phyloP scores from a whole-genome alignment of 2,329 filamentous ascomycete species.

The Aurifilum marmelostoma region DNA sequence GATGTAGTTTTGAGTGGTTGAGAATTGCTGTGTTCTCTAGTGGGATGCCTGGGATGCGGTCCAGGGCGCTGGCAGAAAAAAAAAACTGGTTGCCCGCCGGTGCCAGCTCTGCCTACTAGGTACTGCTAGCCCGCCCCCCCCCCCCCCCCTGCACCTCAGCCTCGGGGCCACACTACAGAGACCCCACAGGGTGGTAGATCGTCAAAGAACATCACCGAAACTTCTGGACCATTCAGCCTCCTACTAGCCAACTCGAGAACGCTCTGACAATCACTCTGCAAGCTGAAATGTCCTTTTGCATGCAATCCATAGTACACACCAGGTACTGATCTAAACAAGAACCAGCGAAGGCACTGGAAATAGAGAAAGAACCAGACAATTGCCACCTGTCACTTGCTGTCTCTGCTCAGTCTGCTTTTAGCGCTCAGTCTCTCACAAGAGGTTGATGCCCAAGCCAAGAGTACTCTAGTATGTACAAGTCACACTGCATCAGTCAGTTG shows the following conservation, averaged over 20 bases:
- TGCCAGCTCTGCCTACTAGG: conserved; percentile 9
- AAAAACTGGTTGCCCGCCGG: conserved; percentile 21
- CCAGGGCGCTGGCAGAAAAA: background rate
- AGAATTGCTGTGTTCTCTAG: conserved; percentile 1
- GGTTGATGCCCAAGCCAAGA: background rate
- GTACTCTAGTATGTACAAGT: background rate
- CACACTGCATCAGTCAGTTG: conserved; percentile 3
- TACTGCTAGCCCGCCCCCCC: conserved; percentile 13
- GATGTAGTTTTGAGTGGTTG: conserved; percentile 1
- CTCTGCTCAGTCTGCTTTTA: background rate
- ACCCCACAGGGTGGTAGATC: conserved; percentile 7
- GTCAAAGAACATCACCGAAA: conserved; percentile 14
- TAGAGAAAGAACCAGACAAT: background rate
- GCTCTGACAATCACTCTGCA: background rate
- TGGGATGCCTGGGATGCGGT: conserved; percentile 3
- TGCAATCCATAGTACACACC: background rate
- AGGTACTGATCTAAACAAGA: too few relatives aligned
- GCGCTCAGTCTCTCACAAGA: background rate
- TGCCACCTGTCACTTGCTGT: background rate
- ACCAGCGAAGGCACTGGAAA: too few relatives aligned
- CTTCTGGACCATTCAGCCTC: conserved; percentile 11
- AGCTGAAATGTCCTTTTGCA: background rate
- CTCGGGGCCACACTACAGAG: background rate
- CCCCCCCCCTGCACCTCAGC: conserved; percentile 3
- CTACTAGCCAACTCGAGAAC: background rate